Evolutionary conservation across 495 filamentous ascomycete genomes (phyloP).

Genomic region (Penicillium tannophilum): DNA sequence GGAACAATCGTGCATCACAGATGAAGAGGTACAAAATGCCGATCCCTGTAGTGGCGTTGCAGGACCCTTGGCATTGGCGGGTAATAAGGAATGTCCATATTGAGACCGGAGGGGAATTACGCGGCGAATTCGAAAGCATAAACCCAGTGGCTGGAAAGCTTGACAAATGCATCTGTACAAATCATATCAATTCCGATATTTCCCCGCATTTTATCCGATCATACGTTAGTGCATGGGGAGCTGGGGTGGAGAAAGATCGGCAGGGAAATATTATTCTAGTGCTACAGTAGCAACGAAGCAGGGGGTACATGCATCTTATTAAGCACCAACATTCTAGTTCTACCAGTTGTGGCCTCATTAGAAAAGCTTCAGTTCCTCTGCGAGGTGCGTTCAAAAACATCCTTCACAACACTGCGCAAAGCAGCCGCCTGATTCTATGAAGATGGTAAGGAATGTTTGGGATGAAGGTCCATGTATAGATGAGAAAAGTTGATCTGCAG

Average conservation of each 20-base stretch:
- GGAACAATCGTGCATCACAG: constrained; percentile 6
- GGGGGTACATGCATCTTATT: background rate
- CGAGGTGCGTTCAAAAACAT: too few relatives aligned
- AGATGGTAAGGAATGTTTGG: too few relatives aligned
- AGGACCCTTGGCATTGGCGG: constrained; percentile 1
- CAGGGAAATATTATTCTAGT: background rate
- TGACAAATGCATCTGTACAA: background rate
- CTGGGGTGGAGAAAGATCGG: background rate
- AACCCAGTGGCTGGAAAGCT: background rate
- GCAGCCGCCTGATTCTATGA: too few relatives aligned
- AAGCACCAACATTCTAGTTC: too few relatives aligned
- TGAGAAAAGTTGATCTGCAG: too few relatives aligned
- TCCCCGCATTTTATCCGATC: too few relatives aligned
- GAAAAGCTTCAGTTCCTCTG: too few relatives aligned
- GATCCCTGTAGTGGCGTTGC: constrained; percentile 12
- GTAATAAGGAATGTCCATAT: background rate
- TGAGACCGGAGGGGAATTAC: constrained; percentile 6
- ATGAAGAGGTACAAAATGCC: constrained; percentile 9
- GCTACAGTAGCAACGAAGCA: background rate
- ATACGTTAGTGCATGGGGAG: too few relatives aligned
- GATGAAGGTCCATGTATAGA: too few relatives aligned
- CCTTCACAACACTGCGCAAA: too few relatives aligned
- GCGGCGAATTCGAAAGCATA: background rate
- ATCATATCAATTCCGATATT: too few relatives aligned
- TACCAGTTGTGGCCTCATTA: too few relatives aligned